Evolutionary conservation across 805 yeast genomes (phyloP).

Genomic region (Spathaspora sp.): DNA sequence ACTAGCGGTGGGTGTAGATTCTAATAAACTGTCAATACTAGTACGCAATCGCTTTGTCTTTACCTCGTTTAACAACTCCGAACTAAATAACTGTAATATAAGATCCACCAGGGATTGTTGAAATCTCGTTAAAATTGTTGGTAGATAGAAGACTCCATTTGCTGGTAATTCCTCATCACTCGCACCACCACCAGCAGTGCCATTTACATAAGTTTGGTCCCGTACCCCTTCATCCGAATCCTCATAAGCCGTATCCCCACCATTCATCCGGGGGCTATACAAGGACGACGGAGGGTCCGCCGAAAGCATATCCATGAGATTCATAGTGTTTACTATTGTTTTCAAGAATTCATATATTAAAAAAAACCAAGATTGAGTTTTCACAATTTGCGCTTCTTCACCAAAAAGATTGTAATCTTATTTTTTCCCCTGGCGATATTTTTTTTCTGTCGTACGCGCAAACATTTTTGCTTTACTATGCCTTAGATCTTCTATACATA

Average conservation of each 20-base stretch:
- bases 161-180: constrained; percentile 8
- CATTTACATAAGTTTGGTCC: background rate
- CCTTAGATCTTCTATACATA: background rate
- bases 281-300: constrained; percentile 24
- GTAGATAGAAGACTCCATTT: constrained; percentile 28
- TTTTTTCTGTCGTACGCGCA: background rate
- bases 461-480: background rate
- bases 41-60: constrained; percentile 21
- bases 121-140: constrained; percentile 28
- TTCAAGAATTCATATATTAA: background rate
- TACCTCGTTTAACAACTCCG: constrained; percentile 21
- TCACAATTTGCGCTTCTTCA: background rate
- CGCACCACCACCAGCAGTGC: background rate
- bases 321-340: constrained; percentile 19
- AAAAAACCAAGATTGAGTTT: no score
- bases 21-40: constrained; percentile 36
- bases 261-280: constrained; percentile 4
- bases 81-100: constrained; percentile 25
- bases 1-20: constrained; percentile 11
- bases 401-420: background rate
- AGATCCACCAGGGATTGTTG: constrained; percentile 34
- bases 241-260: background rate
- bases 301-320: constrained; percentile 37
- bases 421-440: background rate
- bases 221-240: background rate